A percentile compares a stretch with the other conserved stretches of the same genome.
phyloP scores from a whole-genome alignment of 257 asterid species.

The Primulina eburnea region DNA sequence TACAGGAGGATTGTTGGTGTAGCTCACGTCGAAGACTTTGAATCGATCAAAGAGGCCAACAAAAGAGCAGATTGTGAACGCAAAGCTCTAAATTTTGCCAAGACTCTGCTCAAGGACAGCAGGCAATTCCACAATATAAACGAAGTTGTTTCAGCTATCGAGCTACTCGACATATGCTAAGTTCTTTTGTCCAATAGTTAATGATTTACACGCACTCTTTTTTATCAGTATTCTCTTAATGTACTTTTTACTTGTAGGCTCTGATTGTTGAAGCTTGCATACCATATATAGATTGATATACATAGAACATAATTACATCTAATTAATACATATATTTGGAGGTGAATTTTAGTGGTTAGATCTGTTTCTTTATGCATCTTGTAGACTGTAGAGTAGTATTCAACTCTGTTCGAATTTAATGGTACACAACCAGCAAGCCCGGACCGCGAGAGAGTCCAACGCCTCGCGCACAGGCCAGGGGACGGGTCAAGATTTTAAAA shows the following conservation, averaged over 20 bases:
- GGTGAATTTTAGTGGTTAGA: not conserved
- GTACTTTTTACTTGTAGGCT: too few relatives aligned
- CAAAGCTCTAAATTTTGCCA: conserved; percentile 72
- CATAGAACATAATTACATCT: not conserved
- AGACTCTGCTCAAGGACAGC: conserved; percentile 66
- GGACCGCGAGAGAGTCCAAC: too few relatives aligned
- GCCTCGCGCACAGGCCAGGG: too few relatives aligned
- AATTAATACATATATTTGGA: not conserved
- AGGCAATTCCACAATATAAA: conserved; percentile 47
- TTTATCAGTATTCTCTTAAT: too few relatives aligned
- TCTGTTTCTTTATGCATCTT: not conserved
- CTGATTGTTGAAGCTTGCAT: too few relatives aligned
- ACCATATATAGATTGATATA: not conserved
- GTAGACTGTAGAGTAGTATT: too few relatives aligned
- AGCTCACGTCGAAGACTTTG: conserved; percentile 91
- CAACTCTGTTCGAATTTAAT: too few relatives aligned
- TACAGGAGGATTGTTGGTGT: conserved; percentile 95
- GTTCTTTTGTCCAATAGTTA: not conserved
- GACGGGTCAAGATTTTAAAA: too few relatives aligned
- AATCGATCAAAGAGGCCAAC: conserved; percentile 58
- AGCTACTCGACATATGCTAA: conserved; percentile 34
- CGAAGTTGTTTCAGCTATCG: conserved; percentile 66
- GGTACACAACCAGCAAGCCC: too few relatives aligned
- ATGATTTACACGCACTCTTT: too few relatives aligned
- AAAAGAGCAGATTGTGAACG: conserved; percentile 81